A percentile compares a stretch with the other conserved stretches of the same genome.
Evolutionary conservation across 2,329 filamentous ascomycete genomes (phyloP).

Genomic region (Dactylella cylindrospora): DNA sequence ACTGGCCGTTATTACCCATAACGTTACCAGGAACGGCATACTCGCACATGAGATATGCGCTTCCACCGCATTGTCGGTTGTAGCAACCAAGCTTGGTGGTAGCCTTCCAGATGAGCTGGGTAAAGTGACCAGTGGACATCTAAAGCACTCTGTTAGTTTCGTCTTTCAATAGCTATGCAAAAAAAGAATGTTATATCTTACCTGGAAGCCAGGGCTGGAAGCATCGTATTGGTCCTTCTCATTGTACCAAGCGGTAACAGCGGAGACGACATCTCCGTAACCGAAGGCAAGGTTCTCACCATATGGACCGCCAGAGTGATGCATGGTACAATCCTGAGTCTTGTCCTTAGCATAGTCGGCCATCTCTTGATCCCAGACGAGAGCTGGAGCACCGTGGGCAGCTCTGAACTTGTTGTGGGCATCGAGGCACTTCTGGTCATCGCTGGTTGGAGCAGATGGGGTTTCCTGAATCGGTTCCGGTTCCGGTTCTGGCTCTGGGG

Average conservation of each 20-base stretch:
- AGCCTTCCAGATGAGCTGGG: slow-evolving; percentile 71
- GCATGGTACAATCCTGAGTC: slow-evolving; percentile 69
- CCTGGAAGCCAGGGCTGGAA: slow-evolving; percentile 59
- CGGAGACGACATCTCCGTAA: slow-evolving; percentile 62
- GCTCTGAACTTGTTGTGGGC: slow-evolving; percentile 84
- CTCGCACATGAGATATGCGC: slow-evolving; percentile 41
- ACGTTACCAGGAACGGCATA: slow-evolving; percentile 35
- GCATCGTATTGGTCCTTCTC: slow-evolving; percentile 66
- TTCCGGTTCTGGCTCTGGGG: slow-evolving; percentile 11
- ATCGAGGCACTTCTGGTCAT: slow-evolving; percentile 56
- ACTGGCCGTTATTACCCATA: slow-evolving; percentile 29
- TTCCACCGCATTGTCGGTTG: slow-evolving; percentile 31
- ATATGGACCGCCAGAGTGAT: slow-evolving; percentile 70
- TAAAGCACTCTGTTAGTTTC: slow-evolving; percentile 12
- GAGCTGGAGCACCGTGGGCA: slow-evolving; percentile 70
- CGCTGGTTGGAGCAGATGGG: slow-evolving; percentile 39
- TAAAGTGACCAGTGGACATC: slow-evolving; percentile 44
- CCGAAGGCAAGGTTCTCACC: slow-evolving; percentile 90
- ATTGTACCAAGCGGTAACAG: slow-evolving; percentile 88
- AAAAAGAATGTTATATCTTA: slow-evolving; percentile 8
- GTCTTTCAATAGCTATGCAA: background rate
- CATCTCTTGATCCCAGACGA: slow-evolving; percentile 68
- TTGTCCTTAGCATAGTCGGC: slow-evolving; percentile 65
- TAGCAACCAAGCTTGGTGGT: slow-evolving; percentile 65
- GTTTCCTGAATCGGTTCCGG: slow-evolving; percentile 43